Evolutionary conservation across 768 basidiomycete genomes (phyloP), one percentile per base, ranked within the genome.

Genomic region (Termitomyces sp.): DNA sequence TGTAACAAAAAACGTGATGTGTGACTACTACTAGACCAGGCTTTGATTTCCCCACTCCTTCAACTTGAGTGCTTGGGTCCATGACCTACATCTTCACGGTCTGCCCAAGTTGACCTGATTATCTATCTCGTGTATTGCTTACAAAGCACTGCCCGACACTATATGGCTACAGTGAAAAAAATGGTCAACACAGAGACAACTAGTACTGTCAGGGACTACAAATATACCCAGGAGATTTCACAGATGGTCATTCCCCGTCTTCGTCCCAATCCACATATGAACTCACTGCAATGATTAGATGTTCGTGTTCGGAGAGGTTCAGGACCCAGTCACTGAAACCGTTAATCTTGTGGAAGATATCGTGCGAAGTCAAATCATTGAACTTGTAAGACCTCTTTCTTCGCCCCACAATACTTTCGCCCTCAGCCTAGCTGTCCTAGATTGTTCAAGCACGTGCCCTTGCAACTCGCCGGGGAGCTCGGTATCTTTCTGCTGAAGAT

Each of bases 271-370:
- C 15, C 20, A 53, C 36, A 50, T 35, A 44, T 29, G 13, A 38
- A 29, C 49, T 41, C 22, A 49, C 40, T 32, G 23, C 7, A 42
- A 49, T 29, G 27, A 57, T 4, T 49, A 94, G 92, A 94, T 97
- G 92, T 97, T 96, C 65, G 95, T 97, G 41, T 96, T 97, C 69
- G 94, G 94, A 9, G 94, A 95, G 72, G 90, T 96, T 3, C 90
- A 94, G 66, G 93, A 96, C 54, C 92, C 94, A 2, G 82, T 86
- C 52, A 77, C 79, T 13, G 93, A 93, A 52, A 94, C 95, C 0
- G 89, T 94, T 13, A 91, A 91, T 63, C 81, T 94, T 31, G 91
- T 98, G n/a, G 94, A 98, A 68, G 94, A 98, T 65, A 92, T 96
- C 48, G 90, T 96, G 18, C 82, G 91, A 35, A 80, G 89, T 50